Conservation (phyloP, 345 rosid species). For the Hibiscus trionum region DNA sequence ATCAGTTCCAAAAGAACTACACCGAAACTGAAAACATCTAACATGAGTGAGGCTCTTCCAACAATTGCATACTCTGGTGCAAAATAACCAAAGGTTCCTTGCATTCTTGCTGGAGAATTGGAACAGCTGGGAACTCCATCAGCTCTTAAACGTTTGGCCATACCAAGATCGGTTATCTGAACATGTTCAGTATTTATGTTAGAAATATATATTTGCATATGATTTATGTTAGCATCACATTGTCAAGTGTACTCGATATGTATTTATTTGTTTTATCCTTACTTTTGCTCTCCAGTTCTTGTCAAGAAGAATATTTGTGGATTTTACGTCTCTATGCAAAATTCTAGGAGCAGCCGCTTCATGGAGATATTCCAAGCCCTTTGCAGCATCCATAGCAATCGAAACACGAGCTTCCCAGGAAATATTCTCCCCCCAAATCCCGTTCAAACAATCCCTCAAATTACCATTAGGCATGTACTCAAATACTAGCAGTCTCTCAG, state of each 20-base stretch:
- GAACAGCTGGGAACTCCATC: constrained; percentile 75
- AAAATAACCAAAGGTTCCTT: constrained; percentile 68
- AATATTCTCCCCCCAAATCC: constrained; percentile 50
- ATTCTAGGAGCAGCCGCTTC: constrained; percentile 98
- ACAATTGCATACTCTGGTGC: constrained; percentile 50
- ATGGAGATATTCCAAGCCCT: constrained; percentile 95
- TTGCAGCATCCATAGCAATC: constrained; percentile 86
- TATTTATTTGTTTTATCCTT: constrained; percentile 13
- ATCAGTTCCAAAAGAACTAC: constrained; percentile 93
- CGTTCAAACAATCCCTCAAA: constrained; percentile 77
- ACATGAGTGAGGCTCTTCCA: constrained; percentile 87
- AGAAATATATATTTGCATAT: background rate
- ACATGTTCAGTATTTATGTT: constrained; percentile 1
- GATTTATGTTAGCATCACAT: background rate
- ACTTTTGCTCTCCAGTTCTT: constrained; percentile 84
- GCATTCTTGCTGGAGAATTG: constrained; percentile 88
- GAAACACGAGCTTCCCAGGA: constrained; percentile 72
- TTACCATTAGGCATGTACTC: constrained; percentile 76
- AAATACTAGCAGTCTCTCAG: constrained; percentile 75
- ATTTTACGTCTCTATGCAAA: constrained; percentile 90
- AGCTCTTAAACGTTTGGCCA: constrained; percentile 78
- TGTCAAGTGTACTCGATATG: background rate
- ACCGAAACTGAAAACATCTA: constrained; percentile 96
- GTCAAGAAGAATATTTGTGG: constrained; percentile 89
- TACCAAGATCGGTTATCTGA: constrained; percentile 98